phyloP scores from a whole-genome alignment of 192 early-diverging fungal genomes.

The Gaertneriomyces semiglobifer region DNA sequence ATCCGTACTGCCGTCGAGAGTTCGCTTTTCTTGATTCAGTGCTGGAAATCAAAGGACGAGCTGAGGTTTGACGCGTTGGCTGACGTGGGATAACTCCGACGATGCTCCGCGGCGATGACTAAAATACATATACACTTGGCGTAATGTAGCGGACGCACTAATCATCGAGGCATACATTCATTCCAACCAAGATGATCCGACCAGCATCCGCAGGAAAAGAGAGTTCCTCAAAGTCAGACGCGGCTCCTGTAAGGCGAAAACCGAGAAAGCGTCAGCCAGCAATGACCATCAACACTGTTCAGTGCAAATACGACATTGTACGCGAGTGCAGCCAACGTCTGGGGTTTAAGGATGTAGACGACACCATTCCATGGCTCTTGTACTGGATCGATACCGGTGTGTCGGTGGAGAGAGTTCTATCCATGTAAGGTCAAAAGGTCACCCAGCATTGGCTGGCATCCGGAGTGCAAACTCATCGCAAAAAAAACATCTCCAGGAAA shows the following conservation, averaged over 20 bases:
- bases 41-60: no score
- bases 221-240: neutral
- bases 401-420: conserved; percentile 49
- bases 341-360: conserved; percentile 42
- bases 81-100: no score
- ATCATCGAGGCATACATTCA: neutral
- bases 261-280: neutral
- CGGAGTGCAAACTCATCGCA: neutral
- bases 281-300: conserved; percentile 14
- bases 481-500: conserved; percentile 29
- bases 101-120: no score
- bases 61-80: no score
- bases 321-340: conserved; percentile 26
- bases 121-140: neutral
- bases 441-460: neutral
- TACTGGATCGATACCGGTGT: conserved; percentile 61
- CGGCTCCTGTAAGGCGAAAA: neutral
- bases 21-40: no score
- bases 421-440: conserved; percentile 45
- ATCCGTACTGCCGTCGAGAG: no score
- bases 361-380: conserved; percentile 39
- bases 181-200: neutral
- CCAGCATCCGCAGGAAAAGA: neutral
- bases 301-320: conserved; percentile 57
- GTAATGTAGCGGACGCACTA: neutral